Evolutionary conservation across 164 flowering plant genomes (phyloP).

Genomic region (Nymphaea thermarum): DNA sequence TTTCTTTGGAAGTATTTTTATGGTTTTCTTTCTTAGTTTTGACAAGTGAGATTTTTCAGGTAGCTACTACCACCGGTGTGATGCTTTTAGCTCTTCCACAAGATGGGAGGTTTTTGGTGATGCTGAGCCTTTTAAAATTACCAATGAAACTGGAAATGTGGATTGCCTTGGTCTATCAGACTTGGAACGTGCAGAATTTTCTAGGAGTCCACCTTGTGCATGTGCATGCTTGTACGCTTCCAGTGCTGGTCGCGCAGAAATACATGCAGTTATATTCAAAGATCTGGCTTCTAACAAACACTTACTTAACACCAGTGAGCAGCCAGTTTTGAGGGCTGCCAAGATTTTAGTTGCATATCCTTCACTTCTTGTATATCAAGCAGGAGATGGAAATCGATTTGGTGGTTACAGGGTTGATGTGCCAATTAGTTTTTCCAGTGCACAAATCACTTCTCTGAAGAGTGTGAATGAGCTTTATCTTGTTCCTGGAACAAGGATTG

Average conservation of each 20-base stretch:
- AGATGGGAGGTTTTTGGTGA: slow-evolving; percentile 51
- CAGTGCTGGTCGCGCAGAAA: slow-evolving; percentile 42
- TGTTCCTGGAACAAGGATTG: slow-evolving; percentile 62
- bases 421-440: slow-evolving; percentile 20
- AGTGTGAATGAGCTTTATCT: slow-evolving; percentile 47
- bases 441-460: slow-evolving; percentile 10
- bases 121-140: slow-evolving; percentile 51
- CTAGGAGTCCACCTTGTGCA: slow-evolving; percentile 55
- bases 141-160: slow-evolving; percentile 25
- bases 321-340: slow-evolving; percentile 44
- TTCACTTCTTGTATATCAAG: slow-evolving; percentile 57
- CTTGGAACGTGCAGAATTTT: slow-evolving; percentile 9
- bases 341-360: slow-evolving; percentile 47
- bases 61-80: slow-evolving; percentile 55
- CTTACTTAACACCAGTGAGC: slow-evolving; percentile 18
- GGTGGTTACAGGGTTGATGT: slow-evolving; percentile 81
- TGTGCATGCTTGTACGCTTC: slow-evolving; percentile 58
- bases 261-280: slow-evolving; percentile 60
- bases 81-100: slow-evolving; percentile 57
- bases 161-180: slow-evolving; percentile 13
- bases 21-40: neutral
- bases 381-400: slow-evolving; percentile 66
- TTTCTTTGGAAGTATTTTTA: neutral
- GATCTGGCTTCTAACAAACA: slow-evolving; percentile 31
- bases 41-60: slow-evolving; percentile 27